phyloP scores from a whole-genome alignment of 176 grass and related monocot genomes.

The Carex parvula region DNA sequence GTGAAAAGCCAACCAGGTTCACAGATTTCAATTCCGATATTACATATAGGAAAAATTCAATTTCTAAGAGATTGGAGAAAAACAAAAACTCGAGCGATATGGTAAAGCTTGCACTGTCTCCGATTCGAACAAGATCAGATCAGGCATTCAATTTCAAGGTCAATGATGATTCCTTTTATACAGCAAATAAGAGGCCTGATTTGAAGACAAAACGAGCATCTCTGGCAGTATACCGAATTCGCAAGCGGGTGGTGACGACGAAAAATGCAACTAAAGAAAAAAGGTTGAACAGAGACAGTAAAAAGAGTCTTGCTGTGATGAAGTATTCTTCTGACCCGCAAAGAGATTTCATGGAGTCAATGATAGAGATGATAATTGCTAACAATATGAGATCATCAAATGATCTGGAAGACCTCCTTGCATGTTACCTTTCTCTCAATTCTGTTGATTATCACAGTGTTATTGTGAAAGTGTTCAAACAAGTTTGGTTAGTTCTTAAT shows the following conservation, averaged over 20 bases:
- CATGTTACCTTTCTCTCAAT: conserved; percentile 88
- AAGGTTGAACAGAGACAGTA: conserved; percentile 14
- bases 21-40: conserved; percentile 60
- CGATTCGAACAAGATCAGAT: conserved; percentile 55
- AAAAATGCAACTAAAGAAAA: conserved; percentile 8
- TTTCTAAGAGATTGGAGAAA: background rate
- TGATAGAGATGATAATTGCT: conserved; percentile 91
- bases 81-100: background rate
- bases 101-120: conserved; percentile 36
- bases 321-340: conserved; percentile 66
- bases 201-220: conserved; percentile 35
- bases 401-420: conserved; percentile 93
- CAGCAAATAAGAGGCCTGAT: conserved; percentile 21
- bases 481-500: conserved; percentile 53
- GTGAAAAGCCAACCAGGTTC: conserved; percentile 41
- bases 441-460: conserved; percentile 78
- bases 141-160: conserved; percentile 18
- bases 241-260: conserved; percentile 45
- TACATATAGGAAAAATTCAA: conserved; percentile 12
- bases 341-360: conserved; percentile 80
- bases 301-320: conserved; percentile 71
- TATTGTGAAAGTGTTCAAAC: conserved; percentile 84
- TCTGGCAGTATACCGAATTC: conserved; percentile 38
- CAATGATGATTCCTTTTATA: background rate
- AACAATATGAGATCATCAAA: conserved; percentile 57